Conservation (phyloP, 352 stramenopile species). For the Paralagenidium karlingii region DNA sequence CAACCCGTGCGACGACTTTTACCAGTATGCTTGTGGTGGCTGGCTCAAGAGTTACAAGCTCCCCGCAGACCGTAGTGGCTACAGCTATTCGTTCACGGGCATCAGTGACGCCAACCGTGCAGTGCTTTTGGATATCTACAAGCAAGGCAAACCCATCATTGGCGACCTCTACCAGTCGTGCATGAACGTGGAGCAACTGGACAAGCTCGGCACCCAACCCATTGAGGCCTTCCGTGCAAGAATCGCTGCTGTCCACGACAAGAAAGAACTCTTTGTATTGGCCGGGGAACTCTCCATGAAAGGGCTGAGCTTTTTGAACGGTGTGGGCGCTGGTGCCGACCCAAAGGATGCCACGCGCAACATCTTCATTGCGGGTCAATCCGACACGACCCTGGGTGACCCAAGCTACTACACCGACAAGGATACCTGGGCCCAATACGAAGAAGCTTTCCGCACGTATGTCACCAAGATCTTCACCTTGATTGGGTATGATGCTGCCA, state of each 20-base stretch:
- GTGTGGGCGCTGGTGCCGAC: slow-evolving; percentile 54
- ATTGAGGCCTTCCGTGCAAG: slow-evolving; percentile 19
- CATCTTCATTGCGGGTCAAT: slow-evolving; percentile 76
- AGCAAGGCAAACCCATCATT: slow-evolving; percentile 47
- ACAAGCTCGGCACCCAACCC: slow-evolving; percentile 21
- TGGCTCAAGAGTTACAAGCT: slow-evolving; percentile 35
- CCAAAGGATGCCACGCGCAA: slow-evolving; percentile 76
- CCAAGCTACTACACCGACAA: slow-evolving; percentile 88
- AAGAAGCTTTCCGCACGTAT: slow-evolving; percentile 57
- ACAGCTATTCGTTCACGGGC: slow-evolving; percentile 27
- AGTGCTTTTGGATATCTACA: slow-evolving; percentile 36
- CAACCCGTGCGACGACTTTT: slow-evolving; percentile 62
- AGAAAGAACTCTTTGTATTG: slow-evolving; percentile 29
- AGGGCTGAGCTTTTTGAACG: slow-evolving; percentile 72
- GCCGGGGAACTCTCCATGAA: slow-evolving; percentile 34
- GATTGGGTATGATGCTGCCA: slow-evolving; percentile 15
- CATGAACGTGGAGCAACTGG: slow-evolving; percentile 44
- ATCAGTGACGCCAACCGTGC: slow-evolving; percentile 36
- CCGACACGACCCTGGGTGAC: slow-evolving; percentile 79
- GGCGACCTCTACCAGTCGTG: slow-evolving; percentile 46
- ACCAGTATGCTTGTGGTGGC: slow-evolving; percentile 44
- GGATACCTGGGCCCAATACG: slow-evolving; percentile 61
- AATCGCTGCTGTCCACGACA: slow-evolving; percentile 19
- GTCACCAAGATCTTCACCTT: slow-evolving; percentile 70
- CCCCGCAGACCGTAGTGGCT: slow-evolving; percentile 8